Conservation (phyloP, 805 yeast genomes). For the Monosporozyma aerobia region DNA sequence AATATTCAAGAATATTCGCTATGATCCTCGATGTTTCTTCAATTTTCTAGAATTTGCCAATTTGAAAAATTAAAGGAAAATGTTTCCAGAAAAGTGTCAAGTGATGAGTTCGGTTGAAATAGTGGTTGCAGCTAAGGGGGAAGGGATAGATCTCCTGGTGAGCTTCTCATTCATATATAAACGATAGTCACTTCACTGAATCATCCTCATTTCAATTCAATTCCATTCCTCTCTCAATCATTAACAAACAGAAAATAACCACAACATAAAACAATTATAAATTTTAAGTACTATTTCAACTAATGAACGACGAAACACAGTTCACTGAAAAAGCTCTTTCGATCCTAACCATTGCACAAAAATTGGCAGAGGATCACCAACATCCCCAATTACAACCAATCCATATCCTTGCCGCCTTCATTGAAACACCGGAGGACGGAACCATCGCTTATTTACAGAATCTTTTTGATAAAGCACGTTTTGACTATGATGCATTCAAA, state of each 20-base stretch:
- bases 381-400: constrained; percentile 81
- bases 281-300: background rate
- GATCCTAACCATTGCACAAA: constrained; percentile 68
- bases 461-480: constrained; percentile 74
- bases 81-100: constrained; percentile 1
- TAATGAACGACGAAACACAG: constrained; percentile 47
- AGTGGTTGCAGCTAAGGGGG: background rate
- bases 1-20: background rate
- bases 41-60: background rate
- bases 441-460: constrained; percentile 66
- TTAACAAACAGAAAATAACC: background rate
- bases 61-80: background rate
- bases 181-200: background rate
- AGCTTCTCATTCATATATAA: background rate
- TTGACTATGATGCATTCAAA: constrained; percentile 75
- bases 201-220: background rate
- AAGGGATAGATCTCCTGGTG: background rate
- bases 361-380: constrained; percentile 74
- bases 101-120: background rate
- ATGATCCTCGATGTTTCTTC: background rate
- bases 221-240: background rate
- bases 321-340: constrained; percentile 90
- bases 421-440: constrained; percentile 46
- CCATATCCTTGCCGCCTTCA: constrained; percentile 87
- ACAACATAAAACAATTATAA: background rate